Base-by-base conservation (phyloP, 176 grass and related monocot genomes). In the Rhynchospora pubera region DNA sequence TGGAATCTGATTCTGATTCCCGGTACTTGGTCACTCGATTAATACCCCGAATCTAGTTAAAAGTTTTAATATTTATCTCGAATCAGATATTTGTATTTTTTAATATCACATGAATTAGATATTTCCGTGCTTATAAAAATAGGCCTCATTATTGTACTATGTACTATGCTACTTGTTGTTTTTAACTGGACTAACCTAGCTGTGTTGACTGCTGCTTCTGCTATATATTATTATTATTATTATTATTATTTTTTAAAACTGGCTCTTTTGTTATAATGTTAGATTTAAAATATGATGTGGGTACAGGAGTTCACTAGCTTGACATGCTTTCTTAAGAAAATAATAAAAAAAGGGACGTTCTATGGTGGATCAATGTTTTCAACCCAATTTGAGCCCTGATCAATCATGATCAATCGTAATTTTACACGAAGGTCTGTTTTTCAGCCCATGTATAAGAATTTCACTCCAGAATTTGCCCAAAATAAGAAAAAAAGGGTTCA, bases 1-100 rank as follows among this genome's bases (percentile, higher is more conserved):
- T 43, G 9, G 46, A 26, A 74, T 64, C 78, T 28, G 60, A 81
- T 81, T 81, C 57, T 65, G 7, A 21, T 62, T 63, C 57, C 52
- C 34, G 45, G 5, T 24, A 5, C 70, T 50, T 11, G 12, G 10
- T 76, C 48, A 53, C 5, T 76, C 71, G 22, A 9, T 51, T 51
- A 9, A 7, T 51, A 51, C 7, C 12, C 61, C 32, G 26, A 79
- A 57, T 59, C 10, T 34, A 39, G 22, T 66, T 2, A 78, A 78
- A 45, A 39, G 14, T 39, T 43, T 5, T 21, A 53, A 57, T 53
- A 15, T 78, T 11, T 78, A 34, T 52, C n/a, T 77, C 73, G 6
- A 28, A 52, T 34, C 12, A 65, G 28, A 22, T 10, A 73, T 15
- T 44, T 22, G 3, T 13, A 24, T 39, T 39, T 7, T 66, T 26